Evolutionary conservation across 306 rosid species (phyloP).

Genomic region (Malus sieversii): DNA sequence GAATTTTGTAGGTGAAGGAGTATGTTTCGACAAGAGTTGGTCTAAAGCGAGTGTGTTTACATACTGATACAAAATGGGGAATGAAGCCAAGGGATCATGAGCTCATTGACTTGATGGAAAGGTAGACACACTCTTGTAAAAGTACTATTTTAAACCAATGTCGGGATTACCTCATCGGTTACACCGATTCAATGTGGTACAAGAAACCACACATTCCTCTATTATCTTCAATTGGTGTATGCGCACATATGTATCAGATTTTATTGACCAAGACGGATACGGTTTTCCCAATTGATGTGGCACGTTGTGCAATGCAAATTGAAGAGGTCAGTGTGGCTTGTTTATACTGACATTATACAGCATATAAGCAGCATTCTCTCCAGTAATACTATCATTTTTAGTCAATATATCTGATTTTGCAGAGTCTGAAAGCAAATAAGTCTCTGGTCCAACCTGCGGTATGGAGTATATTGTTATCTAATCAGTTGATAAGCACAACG

Average conservation of each 20-base stretch:
- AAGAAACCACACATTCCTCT: too few species aligned
- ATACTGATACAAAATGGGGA: slow-evolving; percentile 93
- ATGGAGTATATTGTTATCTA: slow-evolving; percentile 20
- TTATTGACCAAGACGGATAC: slow-evolving; percentile 75
- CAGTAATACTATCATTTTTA: slow-evolving; percentile 25
- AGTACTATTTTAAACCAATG: neutral
- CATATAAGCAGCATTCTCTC: slow-evolving; percentile 3
- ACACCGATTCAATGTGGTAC: neutral
- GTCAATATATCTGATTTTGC: slow-evolving; percentile 11
- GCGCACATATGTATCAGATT: slow-evolving; percentile 48
- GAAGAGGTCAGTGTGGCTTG: slow-evolving; percentile 57
- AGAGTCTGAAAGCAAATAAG: slow-evolving; percentile 64
- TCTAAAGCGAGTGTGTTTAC: slow-evolving; percentile 79
- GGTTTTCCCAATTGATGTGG: slow-evolving; percentile 86
- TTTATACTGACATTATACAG: neutral
- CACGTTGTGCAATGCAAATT: slow-evolving; percentile 84
- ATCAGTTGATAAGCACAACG: neutral
- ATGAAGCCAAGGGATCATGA: slow-evolving; percentile 92
- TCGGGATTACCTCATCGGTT: neutral
- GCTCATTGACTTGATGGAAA: slow-evolving; percentile 84
- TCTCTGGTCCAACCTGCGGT: slow-evolving; percentile 82
- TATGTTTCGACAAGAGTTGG: slow-evolving; percentile 78
- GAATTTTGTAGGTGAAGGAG: slow-evolving; percentile 70
- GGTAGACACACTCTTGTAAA: slow-evolving; percentile 22
- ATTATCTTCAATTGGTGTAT: neutral